phyloP scores from a whole-genome alignment of 768 basidiomycete genomes.

The Tremella yokohamensis region DNA sequence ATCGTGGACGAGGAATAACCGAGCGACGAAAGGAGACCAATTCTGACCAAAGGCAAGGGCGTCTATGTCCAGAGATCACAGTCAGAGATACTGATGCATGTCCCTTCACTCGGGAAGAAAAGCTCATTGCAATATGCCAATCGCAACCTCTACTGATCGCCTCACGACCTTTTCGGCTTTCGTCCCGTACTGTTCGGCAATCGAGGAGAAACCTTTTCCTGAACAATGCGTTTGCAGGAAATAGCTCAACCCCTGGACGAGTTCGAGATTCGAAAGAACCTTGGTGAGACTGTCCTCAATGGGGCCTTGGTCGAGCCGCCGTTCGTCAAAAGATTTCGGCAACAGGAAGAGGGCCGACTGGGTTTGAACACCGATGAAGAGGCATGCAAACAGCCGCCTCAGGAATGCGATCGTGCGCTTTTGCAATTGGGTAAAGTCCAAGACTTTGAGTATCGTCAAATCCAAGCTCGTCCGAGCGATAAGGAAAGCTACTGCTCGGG shows the following conservation, averaged over 20 bases:
- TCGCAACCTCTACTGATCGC: too few species aligned
- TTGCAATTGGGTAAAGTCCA: constrained; percentile 77
- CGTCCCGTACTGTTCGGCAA: too few species aligned
- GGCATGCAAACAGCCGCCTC: constrained; percentile 62
- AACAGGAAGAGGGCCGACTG: constrained; percentile 61
- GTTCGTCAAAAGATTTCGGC: constrained; percentile 22
- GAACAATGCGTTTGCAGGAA: constrained; percentile 55
- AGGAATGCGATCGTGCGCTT: constrained; percentile 65
- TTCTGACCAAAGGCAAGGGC: too few species aligned
- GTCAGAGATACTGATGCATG: too few species aligned
- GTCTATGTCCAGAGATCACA: too few species aligned
- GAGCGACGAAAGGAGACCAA: too few species aligned
- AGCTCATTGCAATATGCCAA: too few species aligned
- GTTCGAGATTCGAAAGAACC: constrained; percentile 61
- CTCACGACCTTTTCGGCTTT: too few species aligned
- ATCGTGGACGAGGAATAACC: too few species aligned
- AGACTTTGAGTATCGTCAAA: constrained; percentile 78
- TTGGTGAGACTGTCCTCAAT: constrained; percentile 75
- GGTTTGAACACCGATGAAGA: constrained; percentile 72
- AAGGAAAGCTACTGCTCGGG: constrained; percentile 88
- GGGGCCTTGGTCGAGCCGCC: constrained; percentile 38
- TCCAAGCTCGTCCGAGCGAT: constrained; percentile 76
- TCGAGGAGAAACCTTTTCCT: not conserved
- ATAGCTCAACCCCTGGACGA: constrained; percentile 72
- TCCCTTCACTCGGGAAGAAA: too few species aligned